A percentile compares a stretch with the other conserved stretches of the same genome.
phyloP scores from a whole-genome alignment of 164 flowering plant species.

The Chloranthus sessilifolius region DNA sequence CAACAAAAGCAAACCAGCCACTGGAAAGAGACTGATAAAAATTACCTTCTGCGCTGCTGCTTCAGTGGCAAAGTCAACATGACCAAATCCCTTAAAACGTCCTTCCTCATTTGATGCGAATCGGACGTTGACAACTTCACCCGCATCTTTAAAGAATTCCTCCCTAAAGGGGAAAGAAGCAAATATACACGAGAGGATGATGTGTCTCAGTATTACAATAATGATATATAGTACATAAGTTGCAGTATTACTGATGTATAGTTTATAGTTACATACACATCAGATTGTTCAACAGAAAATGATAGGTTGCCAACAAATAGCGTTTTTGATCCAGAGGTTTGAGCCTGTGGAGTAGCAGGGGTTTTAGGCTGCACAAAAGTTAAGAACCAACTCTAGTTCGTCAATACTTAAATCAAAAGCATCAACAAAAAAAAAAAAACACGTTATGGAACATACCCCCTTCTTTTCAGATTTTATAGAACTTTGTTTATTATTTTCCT shows the following conservation, averaged over 20 bases:
- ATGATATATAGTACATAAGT: too few relatives aligned
- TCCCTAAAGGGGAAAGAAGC: slow-evolving; percentile 27
- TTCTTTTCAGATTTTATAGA: slow-evolving; percentile 25
- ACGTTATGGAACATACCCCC: slow-evolving; percentile 19
- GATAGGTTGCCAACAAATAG: slow-evolving; percentile 77
- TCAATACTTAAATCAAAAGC: not conserved
- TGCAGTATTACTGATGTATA: too few relatives aligned
- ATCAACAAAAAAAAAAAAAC: not conserved
- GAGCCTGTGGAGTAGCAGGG: slow-evolving; percentile 42
- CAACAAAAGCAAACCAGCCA: too few relatives aligned
- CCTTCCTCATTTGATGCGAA: slow-evolving; percentile 49
- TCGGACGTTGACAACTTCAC: slow-evolving; percentile 65
- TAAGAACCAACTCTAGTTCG: not conserved
- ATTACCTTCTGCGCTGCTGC: slow-evolving; percentile 63
- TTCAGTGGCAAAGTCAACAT: slow-evolving; percentile 75
- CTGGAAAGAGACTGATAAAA: too few relatives aligned
- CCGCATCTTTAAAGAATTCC: slow-evolving; percentile 61
- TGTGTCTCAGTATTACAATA: too few relatives aligned
- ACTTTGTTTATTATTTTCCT: slow-evolving; percentile 11
- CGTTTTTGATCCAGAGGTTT: slow-evolving; percentile 46
- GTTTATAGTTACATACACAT: slow-evolving; percentile 71
- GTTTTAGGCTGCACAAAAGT: slow-evolving; percentile 48
- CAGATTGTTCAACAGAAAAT: slow-evolving; percentile 36
- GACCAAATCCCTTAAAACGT: slow-evolving; percentile 72
- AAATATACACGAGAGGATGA: too few relatives aligned